Percentiles rank a stretch among this genome's conserved stretches.
phyloP scores from a whole-genome alignment of 2,329 filamentous ascomycete genomes.

The Herpotrichia juniperi region DNA sequence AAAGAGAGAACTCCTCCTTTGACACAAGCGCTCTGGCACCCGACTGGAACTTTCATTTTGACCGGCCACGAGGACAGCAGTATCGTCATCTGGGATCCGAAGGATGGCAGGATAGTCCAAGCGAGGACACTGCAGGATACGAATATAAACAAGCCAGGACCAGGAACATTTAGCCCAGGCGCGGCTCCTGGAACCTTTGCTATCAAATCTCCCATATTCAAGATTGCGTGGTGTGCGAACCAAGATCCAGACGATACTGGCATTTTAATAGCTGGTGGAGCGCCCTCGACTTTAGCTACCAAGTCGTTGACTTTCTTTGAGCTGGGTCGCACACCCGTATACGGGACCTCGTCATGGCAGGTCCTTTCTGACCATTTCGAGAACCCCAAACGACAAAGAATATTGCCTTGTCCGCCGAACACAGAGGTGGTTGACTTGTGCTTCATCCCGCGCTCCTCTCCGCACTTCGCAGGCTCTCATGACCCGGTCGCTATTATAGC shows the following conservation, averaged over 20 bases:
- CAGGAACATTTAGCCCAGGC: slow-evolving; percentile 49
- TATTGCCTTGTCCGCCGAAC: slow-evolving; percentile 77
- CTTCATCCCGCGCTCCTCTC: slow-evolving; percentile 79
- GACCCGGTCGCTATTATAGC: slow-evolving; percentile 87
- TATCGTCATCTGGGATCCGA: slow-evolving; percentile 91
- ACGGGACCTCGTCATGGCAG: slow-evolving; percentile 91
- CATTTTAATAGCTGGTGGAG: slow-evolving; percentile 83
- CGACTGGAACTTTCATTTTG: slow-evolving; percentile 86
- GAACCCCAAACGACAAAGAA: slow-evolving; percentile 72
- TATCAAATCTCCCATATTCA: slow-evolving; percentile 75
- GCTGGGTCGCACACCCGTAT: slow-evolving; percentile 84
- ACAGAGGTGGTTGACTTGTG: slow-evolving; percentile 81
- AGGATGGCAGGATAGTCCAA: slow-evolving; percentile 82
- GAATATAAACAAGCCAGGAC: slow-evolving; percentile 72
- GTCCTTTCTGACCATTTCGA: slow-evolving; percentile 78
- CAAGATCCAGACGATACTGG: slow-evolving; percentile 92
- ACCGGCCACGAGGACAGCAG: slow-evolving; percentile 91
- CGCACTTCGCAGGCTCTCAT: slow-evolving; percentile 85
- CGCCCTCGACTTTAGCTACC: slow-evolving; percentile 67
- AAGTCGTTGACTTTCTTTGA: slow-evolving; percentile 90
- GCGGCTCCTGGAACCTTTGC: slow-evolving; percentile 59
- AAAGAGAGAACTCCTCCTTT: slow-evolving; percentile 73
- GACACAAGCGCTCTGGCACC: slow-evolving; percentile 90
- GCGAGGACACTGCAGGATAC: slow-evolving; percentile 79
- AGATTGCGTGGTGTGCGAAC: slow-evolving; percentile 92